phyloP scores from a whole-genome alignment of 371 early-diverging fungal genomes.

The Mortierella sp. region DNA sequence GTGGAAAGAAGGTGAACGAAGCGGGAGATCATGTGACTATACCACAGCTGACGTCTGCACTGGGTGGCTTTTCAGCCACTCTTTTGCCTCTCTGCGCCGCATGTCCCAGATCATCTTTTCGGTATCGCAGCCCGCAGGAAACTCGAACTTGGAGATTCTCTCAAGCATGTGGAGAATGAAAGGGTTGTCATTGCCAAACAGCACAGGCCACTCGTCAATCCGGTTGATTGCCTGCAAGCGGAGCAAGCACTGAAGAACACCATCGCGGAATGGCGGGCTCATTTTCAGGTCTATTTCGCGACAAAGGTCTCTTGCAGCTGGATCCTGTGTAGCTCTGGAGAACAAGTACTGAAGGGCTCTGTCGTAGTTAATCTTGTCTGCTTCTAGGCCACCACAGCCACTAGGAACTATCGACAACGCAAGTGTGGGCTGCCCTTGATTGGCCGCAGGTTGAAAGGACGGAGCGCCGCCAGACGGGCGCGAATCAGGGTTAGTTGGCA shows the following conservation, averaged over 20 bases:
- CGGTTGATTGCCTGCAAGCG: conserved; percentile 30
- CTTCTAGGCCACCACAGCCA: not conserved
- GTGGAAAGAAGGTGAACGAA: no score
- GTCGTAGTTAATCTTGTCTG: conserved; percentile 10
- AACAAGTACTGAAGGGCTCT: conserved; percentile 31
- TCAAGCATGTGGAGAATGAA: conserved; percentile 36
- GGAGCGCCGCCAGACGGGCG: no score
- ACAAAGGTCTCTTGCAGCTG: conserved; percentile 22
- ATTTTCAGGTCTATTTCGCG: conserved; percentile 19
- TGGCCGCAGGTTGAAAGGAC: no score
- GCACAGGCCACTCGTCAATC: conserved; percentile 34
- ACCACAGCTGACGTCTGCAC: no score
- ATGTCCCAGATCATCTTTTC: conserved; percentile 34
- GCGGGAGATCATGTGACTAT: no score
- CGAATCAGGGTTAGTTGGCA: no score
- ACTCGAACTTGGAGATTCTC: conserved; percentile 20
- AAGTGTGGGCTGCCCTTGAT: no score
- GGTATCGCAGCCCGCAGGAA: conserved; percentile 11
- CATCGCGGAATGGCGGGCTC: conserved; percentile 27
- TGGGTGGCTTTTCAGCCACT: conserved; percentile 9
- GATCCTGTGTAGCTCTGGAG: conserved; percentile 9
- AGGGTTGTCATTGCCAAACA: conserved; percentile 36
- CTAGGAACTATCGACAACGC: no score
- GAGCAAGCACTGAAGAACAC: conserved; percentile 28
- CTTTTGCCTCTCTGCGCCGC: conserved; percentile 14